Percentiles rank a stretch among this genome's conserved stretches.
These are phyloP conservation scores for Ammopiptanthus mongolicus DNA, from an alignment of 306 rosid species.

Conservation along the genomic window DNA sequence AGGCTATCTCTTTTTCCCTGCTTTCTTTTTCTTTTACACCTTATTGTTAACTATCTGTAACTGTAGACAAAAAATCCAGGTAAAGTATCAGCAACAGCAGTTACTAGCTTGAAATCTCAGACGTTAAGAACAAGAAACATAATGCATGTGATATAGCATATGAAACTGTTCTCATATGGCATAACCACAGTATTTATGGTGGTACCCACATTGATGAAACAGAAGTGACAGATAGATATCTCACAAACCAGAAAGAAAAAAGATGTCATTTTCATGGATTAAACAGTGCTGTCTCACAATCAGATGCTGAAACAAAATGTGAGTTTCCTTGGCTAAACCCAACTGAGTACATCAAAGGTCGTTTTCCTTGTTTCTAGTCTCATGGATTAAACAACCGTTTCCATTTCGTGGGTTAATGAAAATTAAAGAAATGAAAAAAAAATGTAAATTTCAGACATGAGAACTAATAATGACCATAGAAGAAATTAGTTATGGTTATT, in stretches of 20 bases:
- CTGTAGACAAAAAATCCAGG: background rate
- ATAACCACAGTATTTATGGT: background rate
- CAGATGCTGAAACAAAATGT: background rate
- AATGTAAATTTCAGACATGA: background rate
- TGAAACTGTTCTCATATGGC: background rate
- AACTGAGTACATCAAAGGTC: too few species aligned
- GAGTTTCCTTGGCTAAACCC: background rate
- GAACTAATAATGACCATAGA: background rate
- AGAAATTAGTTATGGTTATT: background rate
- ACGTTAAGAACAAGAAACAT: background rate
- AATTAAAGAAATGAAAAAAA: background rate
- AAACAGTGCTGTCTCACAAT: background rate
- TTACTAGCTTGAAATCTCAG: background rate
- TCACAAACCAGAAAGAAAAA: background rate
- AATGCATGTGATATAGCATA: background rate
- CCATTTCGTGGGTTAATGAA: background rate
- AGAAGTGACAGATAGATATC: background rate
- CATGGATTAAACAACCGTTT: background rate
- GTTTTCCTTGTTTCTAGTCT: too few species aligned
- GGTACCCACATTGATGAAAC: background rate
- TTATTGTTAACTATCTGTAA: constrained; percentile 7
- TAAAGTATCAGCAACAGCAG: constrained; percentile 1
- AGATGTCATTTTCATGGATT: background rate
- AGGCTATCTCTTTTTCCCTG: constrained; percentile 16
- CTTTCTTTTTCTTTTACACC: constrained; percentile 19